Conservation (phyloP, 192 early-diverging fungal genomes). For the Coemansia sp. region DNA sequence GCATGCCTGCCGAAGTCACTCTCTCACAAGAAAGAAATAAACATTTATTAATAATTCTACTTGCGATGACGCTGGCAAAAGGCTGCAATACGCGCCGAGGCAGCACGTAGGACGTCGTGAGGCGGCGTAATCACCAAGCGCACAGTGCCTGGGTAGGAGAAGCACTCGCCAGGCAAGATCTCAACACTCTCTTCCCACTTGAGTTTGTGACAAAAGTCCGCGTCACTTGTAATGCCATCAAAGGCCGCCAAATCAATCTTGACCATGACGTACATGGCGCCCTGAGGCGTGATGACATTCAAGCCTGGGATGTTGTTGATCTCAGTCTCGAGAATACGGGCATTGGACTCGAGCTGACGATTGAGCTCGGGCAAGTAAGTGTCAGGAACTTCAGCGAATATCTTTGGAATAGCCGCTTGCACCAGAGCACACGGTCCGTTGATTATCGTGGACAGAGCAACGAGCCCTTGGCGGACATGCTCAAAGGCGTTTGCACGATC, state of each 20-base stretch:
- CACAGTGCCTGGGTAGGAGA: conserved; percentile 75
- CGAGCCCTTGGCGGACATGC: conserved; percentile 69
- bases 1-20: no score
- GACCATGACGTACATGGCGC: conserved; percentile 93
- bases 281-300: conserved; percentile 77
- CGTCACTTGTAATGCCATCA: conserved; percentile 51
- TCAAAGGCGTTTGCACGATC: conserved; percentile 56
- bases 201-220: conserved; percentile 81
- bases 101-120: conserved; percentile 58
- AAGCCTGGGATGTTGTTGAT: conserved; percentile 70
- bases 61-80: conserved; percentile 75
- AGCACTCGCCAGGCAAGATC: conserved; percentile 83
- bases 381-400: conserved; percentile 68
- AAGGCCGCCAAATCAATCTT: conserved; percentile 60
- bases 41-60: neutral
- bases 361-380: conserved; percentile 69
- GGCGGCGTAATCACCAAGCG: conserved; percentile 63
- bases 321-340: conserved; percentile 61
- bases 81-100: conserved; percentile 71
- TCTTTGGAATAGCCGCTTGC: conserved; percentile 76
- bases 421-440: conserved; percentile 79
- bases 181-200: conserved; percentile 81
- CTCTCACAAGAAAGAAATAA: neutral
- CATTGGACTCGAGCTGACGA: conserved; percentile 68
- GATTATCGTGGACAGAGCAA: conserved; percentile 73